phyloP scores from a whole-genome alignment of 2,329 filamentous ascomycete species.

The Penicillium sp. region DNA sequence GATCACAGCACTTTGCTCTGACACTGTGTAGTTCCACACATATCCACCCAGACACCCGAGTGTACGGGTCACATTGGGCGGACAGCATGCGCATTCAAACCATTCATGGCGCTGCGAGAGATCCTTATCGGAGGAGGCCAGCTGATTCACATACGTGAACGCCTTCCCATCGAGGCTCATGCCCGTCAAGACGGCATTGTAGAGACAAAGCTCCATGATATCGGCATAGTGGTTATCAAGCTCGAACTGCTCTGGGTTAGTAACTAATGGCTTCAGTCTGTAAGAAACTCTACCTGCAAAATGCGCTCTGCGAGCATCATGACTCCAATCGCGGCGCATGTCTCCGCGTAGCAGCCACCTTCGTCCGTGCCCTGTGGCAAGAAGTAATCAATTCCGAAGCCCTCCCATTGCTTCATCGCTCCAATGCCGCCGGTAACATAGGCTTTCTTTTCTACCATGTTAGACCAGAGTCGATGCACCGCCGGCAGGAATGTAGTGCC shows the following conservation, averaged over 20 bases:
- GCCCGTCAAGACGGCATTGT: slow-evolving; percentile 59
- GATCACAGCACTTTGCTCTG: slow-evolving; percentile 36
- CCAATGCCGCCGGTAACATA: slow-evolving; percentile 63
- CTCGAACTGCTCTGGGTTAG: too few species aligned
- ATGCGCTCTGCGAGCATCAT: slow-evolving; percentile 61
- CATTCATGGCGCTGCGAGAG: slow-evolving; percentile 54
- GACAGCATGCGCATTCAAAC: slow-evolving; percentile 62
- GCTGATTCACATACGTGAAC: slow-evolving; percentile 63
- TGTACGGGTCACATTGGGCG: slow-evolving; percentile 58
- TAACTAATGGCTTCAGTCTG: too few species aligned
- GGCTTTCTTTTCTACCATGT: slow-evolving; percentile 62
- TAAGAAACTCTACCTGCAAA: too few species aligned
- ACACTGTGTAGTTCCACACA: slow-evolving; percentile 47
- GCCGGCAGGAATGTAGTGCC: slow-evolving; percentile 38
- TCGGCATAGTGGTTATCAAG: slow-evolving; percentile 56
- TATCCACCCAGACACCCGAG: slow-evolving; percentile 59
- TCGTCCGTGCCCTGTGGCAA: slow-evolving; percentile 59
- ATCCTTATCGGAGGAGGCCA: slow-evolving; percentile 54
- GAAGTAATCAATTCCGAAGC: slow-evolving; percentile 60
- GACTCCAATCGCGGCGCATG: slow-evolving; percentile 59
- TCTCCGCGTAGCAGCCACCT: slow-evolving; percentile 63
- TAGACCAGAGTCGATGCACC: slow-evolving; percentile 54
- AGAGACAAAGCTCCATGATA: slow-evolving; percentile 61
- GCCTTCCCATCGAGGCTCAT: slow-evolving; percentile 56
- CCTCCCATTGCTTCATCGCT: slow-evolving; percentile 58